These are phyloP conservation scores for Orbilia blumenaviensis DNA, from an alignment of 2,329 filamentous ascomycete species.

Conservation along the genomic window DNA sequence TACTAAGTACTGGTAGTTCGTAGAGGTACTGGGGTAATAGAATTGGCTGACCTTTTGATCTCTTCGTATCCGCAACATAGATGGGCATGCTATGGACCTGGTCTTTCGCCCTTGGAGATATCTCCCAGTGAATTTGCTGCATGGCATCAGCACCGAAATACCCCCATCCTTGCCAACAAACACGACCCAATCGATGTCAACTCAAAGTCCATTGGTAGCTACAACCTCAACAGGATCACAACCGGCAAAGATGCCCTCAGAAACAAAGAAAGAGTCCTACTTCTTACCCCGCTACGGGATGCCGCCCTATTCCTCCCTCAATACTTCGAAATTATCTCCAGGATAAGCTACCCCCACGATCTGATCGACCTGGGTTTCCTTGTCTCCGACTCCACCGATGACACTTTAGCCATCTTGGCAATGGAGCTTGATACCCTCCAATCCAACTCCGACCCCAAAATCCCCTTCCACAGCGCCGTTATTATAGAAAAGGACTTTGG, in stretches of 20 bases:
- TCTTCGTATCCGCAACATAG: neutral
- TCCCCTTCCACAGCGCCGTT: constrained; percentile 83
- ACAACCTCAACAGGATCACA: constrained; percentile 84
- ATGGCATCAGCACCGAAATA: constrained; percentile 88
- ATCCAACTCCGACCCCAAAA: constrained; percentile 74
- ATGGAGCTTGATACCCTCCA: constrained; percentile 89
- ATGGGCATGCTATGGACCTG: constrained; percentile 86
- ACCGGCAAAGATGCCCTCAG: constrained; percentile 80
- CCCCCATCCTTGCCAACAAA: constrained; percentile 95
- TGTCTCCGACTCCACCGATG: constrained; percentile 88
- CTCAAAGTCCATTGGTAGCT: constrained; percentile 76
- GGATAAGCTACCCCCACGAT: constrained; percentile 92
- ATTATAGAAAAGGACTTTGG: constrained; percentile 94
- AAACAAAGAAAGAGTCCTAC: constrained; percentile 87
- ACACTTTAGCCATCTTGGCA: constrained; percentile 85
- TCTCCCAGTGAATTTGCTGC: constrained; percentile 85
- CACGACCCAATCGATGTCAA: constrained; percentile 88
- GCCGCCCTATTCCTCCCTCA: constrained; percentile 81
- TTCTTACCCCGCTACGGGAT: constrained; percentile 92
- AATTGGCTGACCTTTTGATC: too few relatives aligned
- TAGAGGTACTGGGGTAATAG: too few relatives aligned
- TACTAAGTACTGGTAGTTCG: too few relatives aligned
- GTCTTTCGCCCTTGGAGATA: constrained; percentile 97
- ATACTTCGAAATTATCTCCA: constrained; percentile 90
- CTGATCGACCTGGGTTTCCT: constrained; percentile 95